These are phyloP conservation scores for Pythium phragmitis DNA, from an alignment of 352 stramenopile species.

Conservation along the genomic window DNA sequence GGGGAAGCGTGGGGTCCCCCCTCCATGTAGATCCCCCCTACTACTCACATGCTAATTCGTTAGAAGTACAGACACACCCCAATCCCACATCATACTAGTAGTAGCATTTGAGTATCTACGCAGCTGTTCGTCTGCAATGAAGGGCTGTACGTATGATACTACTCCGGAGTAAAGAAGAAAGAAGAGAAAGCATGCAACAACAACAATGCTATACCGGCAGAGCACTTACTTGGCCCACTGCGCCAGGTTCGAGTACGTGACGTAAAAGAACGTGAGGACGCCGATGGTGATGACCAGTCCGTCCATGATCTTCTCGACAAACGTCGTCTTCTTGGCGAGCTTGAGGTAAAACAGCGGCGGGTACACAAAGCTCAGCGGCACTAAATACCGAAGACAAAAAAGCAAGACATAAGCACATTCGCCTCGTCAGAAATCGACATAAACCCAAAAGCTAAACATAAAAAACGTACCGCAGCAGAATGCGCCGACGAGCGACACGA, in stretches of 20 bases:
- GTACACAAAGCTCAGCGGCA: constrained; percentile 81
- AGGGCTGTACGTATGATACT: too few species aligned
- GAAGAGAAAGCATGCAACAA: background rate
- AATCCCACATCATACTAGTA: too few species aligned
- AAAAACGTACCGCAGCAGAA: constrained; percentile 75
- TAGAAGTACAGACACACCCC: background rate
- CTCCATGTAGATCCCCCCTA: background rate
- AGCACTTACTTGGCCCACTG: constrained; percentile 48
- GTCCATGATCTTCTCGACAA: constrained; percentile 60
- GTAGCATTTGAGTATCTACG: too few species aligned
- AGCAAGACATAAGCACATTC: constrained; percentile 9
- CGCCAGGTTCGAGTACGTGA: constrained; percentile 76
- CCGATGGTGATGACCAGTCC: constrained; percentile 55
- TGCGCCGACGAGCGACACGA: constrained; percentile 79
- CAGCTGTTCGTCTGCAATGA: too few species aligned
- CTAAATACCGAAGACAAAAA: constrained; percentile 23
- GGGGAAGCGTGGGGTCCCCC: background rate
- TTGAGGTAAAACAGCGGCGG: constrained; percentile 80
- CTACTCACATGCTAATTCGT: background rate
- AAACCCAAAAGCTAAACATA: background rate
- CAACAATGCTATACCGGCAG: background rate
- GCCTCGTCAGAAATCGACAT: background rate
- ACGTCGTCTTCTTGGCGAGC: constrained; percentile 44
- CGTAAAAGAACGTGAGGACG: constrained; percentile 79
- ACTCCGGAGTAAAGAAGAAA: background rate